Evolutionary conservation across 345 rosid species (phyloP).

Genomic region (Mangifera indica): DNA sequence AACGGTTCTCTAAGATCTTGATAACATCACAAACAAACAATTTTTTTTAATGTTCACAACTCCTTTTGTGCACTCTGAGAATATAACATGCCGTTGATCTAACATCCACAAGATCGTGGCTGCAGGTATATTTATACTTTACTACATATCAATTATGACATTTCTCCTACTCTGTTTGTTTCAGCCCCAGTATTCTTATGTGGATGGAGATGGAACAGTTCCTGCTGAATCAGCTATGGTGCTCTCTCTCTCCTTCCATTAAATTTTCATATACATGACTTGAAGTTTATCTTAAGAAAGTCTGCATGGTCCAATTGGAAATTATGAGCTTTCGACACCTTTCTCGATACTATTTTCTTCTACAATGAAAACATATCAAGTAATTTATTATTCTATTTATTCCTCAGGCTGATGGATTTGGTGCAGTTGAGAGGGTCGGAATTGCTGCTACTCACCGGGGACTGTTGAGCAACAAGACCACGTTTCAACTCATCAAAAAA

Average conservation of each 20-base stretch:
- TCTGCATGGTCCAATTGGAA: background rate
- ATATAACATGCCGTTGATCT: background rate
- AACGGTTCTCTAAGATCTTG: constrained; percentile 10
- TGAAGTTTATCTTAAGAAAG: too few species aligned
- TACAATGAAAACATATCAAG: background rate
- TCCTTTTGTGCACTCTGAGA: too few species aligned
- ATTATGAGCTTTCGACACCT: background rate
- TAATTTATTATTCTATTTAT: background rate
- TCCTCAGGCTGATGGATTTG: constrained; percentile 62
- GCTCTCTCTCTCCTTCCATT: constrained; percentile 16
- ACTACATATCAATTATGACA: background rate
- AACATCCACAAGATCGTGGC: background rate
- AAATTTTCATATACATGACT: constrained; percentile 2
- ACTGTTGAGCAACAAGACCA: constrained; percentile 49
- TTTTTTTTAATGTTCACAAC: too few species aligned
- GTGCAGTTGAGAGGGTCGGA: constrained; percentile 64
- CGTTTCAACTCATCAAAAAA: constrained; percentile 50
- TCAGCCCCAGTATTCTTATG: constrained; percentile 75
- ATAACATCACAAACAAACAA: background rate
- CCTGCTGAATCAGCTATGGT: constrained; percentile 87
- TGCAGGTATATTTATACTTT: background rate
- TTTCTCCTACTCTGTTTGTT: constrained; percentile 13
- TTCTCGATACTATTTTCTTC: background rate
- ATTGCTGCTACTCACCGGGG: constrained; percentile 60
- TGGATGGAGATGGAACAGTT: constrained; percentile 95